Percentiles rank a stretch among this genome's conserved stretches.
phyloP scores from a whole-genome alignment of 2,329 filamentous ascomycete genomes.

The Nothophaeocryptopus gaeumannii region DNA sequence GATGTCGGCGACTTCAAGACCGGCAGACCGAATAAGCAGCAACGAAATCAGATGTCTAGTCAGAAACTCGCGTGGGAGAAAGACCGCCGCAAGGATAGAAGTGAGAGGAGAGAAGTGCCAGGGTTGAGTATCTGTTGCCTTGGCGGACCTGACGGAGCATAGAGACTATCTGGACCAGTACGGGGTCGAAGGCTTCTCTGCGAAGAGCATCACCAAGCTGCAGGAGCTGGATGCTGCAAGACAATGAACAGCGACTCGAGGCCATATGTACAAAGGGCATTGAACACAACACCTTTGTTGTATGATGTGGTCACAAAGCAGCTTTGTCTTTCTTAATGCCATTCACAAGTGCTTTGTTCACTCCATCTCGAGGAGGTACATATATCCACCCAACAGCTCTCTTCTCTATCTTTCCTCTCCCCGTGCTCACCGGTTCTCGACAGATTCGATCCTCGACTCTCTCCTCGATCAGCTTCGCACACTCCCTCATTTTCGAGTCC shows the following conservation, averaged over 20 bases:
- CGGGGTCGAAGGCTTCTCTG: conserved; percentile 6
- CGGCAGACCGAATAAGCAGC: conserved; percentile 8
- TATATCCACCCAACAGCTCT: no score
- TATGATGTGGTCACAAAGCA: no score
- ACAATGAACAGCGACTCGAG: neutral
- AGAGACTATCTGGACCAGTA: conserved; percentile 7
- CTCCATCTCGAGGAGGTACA: no score
- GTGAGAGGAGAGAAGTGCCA: conserved; percentile 2
- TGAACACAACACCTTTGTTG: no score
- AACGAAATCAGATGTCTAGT: conserved; percentile 5
- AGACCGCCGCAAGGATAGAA: conserved; percentile 2
- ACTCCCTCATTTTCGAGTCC: no score
- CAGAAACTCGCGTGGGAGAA: conserved; percentile 11
- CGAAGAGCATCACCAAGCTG: conserved; percentile 7
- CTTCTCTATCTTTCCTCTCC: no score
- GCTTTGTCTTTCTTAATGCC: no score
- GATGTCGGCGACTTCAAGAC: conserved; percentile 13
- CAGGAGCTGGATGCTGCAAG: conserved; percentile 5
- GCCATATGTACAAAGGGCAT: no score
- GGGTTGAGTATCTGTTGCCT: conserved; percentile 5
- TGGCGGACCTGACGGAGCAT: conserved; percentile 1
- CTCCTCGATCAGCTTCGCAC: no score
- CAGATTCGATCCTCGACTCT: no score
- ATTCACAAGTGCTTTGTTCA: no score
- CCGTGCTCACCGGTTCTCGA: no score